Conservation (phyloP, 305 asterid genomes). For the Rubia peregrina region DNA sequence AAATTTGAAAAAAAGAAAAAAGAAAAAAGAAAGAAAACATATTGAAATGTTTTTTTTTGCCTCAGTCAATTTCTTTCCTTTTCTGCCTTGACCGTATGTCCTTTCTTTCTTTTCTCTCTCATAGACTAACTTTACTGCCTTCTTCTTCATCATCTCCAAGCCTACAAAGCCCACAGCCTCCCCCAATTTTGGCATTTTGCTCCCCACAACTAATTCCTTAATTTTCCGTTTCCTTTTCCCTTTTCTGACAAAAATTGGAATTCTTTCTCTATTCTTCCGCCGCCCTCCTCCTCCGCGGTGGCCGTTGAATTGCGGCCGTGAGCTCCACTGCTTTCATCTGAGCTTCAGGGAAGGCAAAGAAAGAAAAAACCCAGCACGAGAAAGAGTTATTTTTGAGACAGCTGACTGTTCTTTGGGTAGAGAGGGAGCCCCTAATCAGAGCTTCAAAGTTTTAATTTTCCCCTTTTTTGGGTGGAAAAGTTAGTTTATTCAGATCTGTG, state of each 20-base stretch:
- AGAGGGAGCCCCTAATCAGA: constrained; percentile 3
- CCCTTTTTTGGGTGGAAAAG: constrained; percentile 5
- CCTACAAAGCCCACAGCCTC: constrained; percentile 3
- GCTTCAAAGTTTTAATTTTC: constrained; percentile 11
- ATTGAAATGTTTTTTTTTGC: neutral
- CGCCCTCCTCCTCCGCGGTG: constrained; percentile 5
- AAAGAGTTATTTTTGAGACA: neutral
- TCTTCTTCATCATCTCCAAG: neutral
- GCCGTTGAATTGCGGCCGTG: constrained; percentile 7
- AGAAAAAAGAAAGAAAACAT: neutral
- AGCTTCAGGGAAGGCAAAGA: neutral
- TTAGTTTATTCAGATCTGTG: constrained; percentile 24
- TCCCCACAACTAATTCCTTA: neutral
- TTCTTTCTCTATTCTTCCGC: constrained; percentile 6
- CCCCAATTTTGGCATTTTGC: constrained; percentile 4
- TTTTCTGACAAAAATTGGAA: neutral
- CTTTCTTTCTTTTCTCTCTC: constrained; percentile 13
- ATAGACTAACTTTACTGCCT: constrained; percentile 2
- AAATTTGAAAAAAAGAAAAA: neutral
- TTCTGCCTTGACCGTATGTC: constrained; percentile 20
- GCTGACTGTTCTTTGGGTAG: constrained; percentile 20
- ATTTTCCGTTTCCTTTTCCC: neutral
- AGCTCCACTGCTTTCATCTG: constrained; percentile 9
- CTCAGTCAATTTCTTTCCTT: constrained; percentile 20
- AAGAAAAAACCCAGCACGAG: neutral